Evolutionary conservation across 176 grass and related monocot species (phyloP).

Genomic region (Oryza glumipatula): DNA sequence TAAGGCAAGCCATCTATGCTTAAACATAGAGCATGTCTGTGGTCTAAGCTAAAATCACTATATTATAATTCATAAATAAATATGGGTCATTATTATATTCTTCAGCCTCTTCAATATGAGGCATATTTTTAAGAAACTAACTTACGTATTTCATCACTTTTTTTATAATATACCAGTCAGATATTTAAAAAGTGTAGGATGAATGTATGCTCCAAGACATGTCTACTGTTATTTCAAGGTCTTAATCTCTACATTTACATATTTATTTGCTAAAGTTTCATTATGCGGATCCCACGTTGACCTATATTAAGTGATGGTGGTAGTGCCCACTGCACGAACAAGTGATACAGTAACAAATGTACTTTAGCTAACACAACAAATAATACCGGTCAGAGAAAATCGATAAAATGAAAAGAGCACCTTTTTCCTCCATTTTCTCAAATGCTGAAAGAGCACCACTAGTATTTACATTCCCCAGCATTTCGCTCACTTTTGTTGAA

Average conservation of each 20-base stretch:
- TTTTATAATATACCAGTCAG: background rate
- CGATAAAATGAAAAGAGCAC: conserved; percentile 35
- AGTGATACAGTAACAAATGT: background rate
- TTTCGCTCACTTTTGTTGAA: conserved; percentile 97
- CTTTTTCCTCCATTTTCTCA: conserved; percentile 99
- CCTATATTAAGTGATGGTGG: background rate
- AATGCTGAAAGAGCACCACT: conserved; percentile 95
- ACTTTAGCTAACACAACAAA: background rate
- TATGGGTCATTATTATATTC: background rate
- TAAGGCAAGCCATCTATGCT: conserved; percentile 19
- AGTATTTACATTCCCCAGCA: conserved; percentile 97
- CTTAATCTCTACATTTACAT: background rate
- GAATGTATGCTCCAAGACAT: background rate
- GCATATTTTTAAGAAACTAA: background rate
- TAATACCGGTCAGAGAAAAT: background rate
- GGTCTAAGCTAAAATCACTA: conserved; percentile 9
- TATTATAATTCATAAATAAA: background rate
- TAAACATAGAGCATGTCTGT: background rate
- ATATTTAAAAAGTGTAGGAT: background rate
- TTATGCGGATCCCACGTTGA: background rate
- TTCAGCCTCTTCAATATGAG: background rate
- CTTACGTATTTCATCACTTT: background rate
- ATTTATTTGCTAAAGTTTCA: background rate
- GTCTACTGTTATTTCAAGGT: background rate
- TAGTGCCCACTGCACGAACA: background rate